Percentiles rank a stretch among this genome's conserved stretches.
Conservation (phyloP, 192 early-diverging fungal species). For the Spinellus fusiger region DNA sequence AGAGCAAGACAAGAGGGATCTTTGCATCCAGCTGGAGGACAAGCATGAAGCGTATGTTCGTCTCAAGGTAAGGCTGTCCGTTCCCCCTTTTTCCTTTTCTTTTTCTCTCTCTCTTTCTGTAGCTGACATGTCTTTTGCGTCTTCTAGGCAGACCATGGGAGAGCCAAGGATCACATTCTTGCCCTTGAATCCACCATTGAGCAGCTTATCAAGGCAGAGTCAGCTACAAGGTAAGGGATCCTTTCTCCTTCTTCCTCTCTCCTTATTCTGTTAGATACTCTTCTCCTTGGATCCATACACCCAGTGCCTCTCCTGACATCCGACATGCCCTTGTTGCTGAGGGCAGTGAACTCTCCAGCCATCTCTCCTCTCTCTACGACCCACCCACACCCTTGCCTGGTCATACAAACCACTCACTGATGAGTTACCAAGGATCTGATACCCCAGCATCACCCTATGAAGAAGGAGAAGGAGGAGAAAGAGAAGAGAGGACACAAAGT, state of each 20-base stretch:
- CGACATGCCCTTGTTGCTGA: neutral
- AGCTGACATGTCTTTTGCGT: too few relatives aligned
- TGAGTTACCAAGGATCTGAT: neutral
- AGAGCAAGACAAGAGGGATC: neutral
- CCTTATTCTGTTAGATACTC: too few relatives aligned
- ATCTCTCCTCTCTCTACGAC: too few relatives aligned
- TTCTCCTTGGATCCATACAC: slow-evolving; percentile 9
- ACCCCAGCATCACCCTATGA: neutral
- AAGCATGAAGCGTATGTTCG: neutral
- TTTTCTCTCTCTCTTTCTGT: too few relatives aligned
- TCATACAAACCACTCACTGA: neutral
- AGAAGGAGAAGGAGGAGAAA: too few relatives aligned
- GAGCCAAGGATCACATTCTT: slow-evolving; percentile 5
- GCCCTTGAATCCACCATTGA: slow-evolving; percentile 12
- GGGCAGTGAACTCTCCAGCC: neutral
- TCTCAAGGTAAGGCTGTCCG: neutral
- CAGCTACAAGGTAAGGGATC: neutral
- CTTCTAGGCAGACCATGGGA: neutral
- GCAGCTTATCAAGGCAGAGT: slow-evolving; percentile 9
- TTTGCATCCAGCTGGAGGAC: neutral
- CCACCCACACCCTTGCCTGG: neutral
- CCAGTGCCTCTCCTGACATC: slow-evolving; percentile 14
- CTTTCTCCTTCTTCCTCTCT: too few relatives aligned
- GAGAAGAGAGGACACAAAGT: too few relatives aligned
- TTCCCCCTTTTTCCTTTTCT: neutral